Evolutionary conservation across 495 filamentous ascomycete genomes (phyloP).

Genomic region (Pyronema domesticum): DNA sequence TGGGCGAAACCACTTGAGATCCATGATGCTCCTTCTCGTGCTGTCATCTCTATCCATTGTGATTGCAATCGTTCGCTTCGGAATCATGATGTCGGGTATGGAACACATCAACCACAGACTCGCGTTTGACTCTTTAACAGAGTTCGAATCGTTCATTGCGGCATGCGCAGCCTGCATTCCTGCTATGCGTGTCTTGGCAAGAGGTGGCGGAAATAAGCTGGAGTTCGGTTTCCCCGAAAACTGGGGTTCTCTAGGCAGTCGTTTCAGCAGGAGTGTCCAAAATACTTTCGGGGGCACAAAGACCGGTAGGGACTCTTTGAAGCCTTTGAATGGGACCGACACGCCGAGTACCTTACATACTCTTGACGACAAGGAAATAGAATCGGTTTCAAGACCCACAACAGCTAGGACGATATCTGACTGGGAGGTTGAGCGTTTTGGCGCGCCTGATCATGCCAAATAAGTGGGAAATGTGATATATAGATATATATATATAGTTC

Average conservation of each 20-base stretch:
- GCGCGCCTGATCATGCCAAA: background rate
- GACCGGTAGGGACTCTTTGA: background rate
- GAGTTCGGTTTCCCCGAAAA: background rate
- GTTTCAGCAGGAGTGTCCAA: background rate
- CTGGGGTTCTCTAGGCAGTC: background rate
- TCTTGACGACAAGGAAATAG: no score
- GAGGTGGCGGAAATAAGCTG: background rate
- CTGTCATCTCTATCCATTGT: background rate
- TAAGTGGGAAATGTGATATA: no score
- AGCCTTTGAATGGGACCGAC: no score
- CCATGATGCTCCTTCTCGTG: background rate
- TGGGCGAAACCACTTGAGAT: background rate
- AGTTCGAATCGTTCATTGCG: slow-evolving; percentile 5
- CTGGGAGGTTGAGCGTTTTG: background rate
- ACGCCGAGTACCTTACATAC: no score
- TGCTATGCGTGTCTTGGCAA: slow-evolving; percentile 4
- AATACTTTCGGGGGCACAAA: background rate
- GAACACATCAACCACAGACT: background rate
- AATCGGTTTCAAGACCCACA: background rate
- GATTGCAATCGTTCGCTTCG: slow-evolving; percentile 1
- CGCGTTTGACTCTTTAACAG: slow-evolving; percentile 5
- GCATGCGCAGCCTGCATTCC: slow-evolving; percentile 3
- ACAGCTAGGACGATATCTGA: background rate
- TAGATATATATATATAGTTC: no score
- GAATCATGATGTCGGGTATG: slow-evolving; percentile 3